A percentile compares a stretch with the other conserved stretches of the same genome.
These are phyloP conservation scores for Chlamydomonas schloesseri DNA, from an alignment of 139 green algal species.

Conservation along the genomic window DNA sequence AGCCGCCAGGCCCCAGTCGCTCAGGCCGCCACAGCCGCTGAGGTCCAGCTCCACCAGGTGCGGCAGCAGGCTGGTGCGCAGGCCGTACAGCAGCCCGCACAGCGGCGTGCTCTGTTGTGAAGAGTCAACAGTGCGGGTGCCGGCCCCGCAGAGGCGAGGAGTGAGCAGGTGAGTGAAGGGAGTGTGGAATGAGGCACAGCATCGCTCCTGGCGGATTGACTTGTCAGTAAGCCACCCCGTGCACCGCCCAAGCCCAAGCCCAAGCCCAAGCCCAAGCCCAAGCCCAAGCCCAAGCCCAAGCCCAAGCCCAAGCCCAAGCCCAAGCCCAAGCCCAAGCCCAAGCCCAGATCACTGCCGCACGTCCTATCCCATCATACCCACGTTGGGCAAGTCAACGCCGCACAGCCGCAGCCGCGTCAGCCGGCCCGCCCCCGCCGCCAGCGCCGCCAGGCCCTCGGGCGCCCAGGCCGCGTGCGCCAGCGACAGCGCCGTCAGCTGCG, in stretches of 20 bases:
- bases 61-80: neutral
- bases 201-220: too few relatives aligned
- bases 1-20: slow-evolving; percentile 25
- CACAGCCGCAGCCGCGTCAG: slow-evolving; percentile 11
- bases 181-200: too few relatives aligned
- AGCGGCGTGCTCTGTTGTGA: neutral
- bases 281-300: too few relatives aligned
- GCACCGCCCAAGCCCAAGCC: too few relatives aligned
- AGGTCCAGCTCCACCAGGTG: slow-evolving; percentile 22
- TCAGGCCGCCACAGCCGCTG: neutral
- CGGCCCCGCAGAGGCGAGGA: neutral
- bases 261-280: too few relatives aligned
- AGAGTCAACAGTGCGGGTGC: neutral
- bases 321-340: too few relatives aligned
- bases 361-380: neutral
- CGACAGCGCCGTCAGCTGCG: neutral
- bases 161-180: neutral
- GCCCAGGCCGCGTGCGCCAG: neutral
- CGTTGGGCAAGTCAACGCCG: slow-evolving; percentile 7
- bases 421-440: neutral
- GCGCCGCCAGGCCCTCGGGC: neutral
- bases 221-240: too few relatives aligned
- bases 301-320: too few relatives aligned
- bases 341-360: too few relatives aligned
- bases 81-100: slow-evolving; percentile 19